Base-by-base conservation (phyloP, 2,329 filamentous ascomycete species). In the Gyromitra esculenta region DNA sequence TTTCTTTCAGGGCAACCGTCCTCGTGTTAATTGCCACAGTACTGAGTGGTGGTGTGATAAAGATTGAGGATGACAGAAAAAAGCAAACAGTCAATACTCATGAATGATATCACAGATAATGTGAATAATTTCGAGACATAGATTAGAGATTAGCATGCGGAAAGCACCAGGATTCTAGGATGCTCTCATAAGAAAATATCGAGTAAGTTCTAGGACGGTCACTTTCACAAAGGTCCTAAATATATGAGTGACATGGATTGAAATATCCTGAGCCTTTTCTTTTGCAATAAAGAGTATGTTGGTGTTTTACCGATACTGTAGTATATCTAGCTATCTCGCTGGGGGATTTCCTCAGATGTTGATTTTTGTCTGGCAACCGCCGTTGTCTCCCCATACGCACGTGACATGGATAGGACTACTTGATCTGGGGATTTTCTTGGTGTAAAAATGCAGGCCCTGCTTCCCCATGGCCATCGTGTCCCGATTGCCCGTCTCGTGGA, bases 401-500 rank as follows among this genome's bases (percentile, higher is more conserved):
- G 56, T 50, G 66, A 37, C 48, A 71, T 64, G 68, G 68, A 8
- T 64, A 21, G 45, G 59, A 45, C 57, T 56, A 15, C 68, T 63
- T 43, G 68, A 71, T 43, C 13, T n/a, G 35, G 43, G 35, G n/a
- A 11, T 54, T 11, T 41, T 50, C 31, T 59, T 52, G 43, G 43
- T 21, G 21, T 35, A 69, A 48, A 41, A 57, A 70, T 62, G 45
- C 57, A 54, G 45, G 43, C 63, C 39, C 18, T 45, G 48, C 21
- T 64, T 50, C 45, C 8, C 31, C 39, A 45, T 62, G 39, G 59
- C 63, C 63, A 67, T 45, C 37, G 37, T 54, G 70, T 56, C 57
- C 67, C 67, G 67, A 70, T 70, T 70, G 43, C 56, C 21, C 57
- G 57, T 70, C 52, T 59, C 31, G 21, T 43, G 63, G 39, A 66